These are phyloP conservation scores for Rhodotorula mucilaginosa DNA, from an alignment of 1,284 basidiomycete genomes.

Conservation along the genomic window DNA sequence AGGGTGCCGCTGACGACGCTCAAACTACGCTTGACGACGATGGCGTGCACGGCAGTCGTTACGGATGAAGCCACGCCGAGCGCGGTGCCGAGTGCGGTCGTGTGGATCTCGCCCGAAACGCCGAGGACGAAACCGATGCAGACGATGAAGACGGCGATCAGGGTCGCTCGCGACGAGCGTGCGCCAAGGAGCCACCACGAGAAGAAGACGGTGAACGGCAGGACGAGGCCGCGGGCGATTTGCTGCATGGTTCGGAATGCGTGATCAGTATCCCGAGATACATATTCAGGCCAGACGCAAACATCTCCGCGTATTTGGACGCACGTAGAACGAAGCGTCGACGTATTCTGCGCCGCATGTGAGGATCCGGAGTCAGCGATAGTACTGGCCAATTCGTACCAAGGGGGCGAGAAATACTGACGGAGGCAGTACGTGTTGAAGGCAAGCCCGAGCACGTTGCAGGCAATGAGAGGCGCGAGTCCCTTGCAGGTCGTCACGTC, in stretches of 20 bases:
- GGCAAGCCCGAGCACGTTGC: constrained; percentile 77
- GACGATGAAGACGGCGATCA: constrained; percentile 68
- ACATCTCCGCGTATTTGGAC: not conserved
- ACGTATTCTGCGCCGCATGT: constrained; percentile 63
- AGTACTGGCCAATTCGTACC: too few relatives aligned
- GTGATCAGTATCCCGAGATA: not conserved
- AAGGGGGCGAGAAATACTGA: constrained; percentile 2
- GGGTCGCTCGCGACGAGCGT: constrained; percentile 48
- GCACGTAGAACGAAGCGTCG: constrained; percentile 76
- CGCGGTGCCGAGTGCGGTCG: constrained; percentile 58
- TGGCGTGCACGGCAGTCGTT: constrained; percentile 76
- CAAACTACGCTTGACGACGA: constrained; percentile 77
- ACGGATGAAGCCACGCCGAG: constrained; percentile 74
- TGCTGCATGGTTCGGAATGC: constrained; percentile 44
- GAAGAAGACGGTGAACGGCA: constrained; percentile 78
- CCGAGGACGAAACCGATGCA: constrained; percentile 81
- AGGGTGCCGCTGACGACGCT: constrained; percentile 72
- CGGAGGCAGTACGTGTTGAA: constrained; percentile 80
- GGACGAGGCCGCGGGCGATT: constrained; percentile 73
- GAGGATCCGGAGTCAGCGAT: not conserved
- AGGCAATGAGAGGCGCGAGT: constrained; percentile 65
- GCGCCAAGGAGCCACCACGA: constrained; percentile 67
- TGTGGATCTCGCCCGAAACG: constrained; percentile 53
- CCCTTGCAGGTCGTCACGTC: constrained; percentile 65
- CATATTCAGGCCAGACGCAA: too few relatives aligned